These are phyloP conservation scores for Eustoma russellianum DNA, from an alignment of 257 asterid genomes.

Conservation along the genomic window DNA sequence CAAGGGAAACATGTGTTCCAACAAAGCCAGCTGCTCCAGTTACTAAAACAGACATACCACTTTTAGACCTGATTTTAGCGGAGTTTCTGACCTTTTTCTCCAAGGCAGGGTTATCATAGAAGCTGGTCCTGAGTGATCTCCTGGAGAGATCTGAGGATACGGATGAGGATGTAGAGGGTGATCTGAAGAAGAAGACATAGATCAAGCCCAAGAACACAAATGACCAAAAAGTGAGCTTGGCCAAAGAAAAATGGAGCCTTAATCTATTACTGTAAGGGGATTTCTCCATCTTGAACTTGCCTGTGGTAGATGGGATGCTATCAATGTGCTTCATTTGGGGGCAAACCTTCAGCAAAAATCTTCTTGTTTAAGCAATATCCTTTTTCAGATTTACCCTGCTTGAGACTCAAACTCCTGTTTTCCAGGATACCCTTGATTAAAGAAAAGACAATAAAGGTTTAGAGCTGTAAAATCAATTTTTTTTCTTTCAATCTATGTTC, in stretches of 20 bases:
- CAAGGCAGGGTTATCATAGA: no score
- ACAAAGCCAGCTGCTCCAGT: no score
- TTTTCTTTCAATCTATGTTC: constrained; percentile 6
- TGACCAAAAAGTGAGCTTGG: no score
- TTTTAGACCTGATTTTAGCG: no score
- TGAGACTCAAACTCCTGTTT: constrained; percentile 10
- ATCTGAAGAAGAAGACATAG: no score
- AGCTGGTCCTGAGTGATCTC: no score
- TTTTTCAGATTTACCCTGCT: constrained; percentile 15
- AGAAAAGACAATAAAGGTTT: constrained; percentile 1
- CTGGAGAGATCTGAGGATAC: no score
- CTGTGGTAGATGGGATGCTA: constrained; percentile 61
- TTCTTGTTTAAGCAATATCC: constrained; percentile 27
- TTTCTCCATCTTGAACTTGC: constrained; percentile 89
- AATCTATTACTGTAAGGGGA: constrained; percentile 44
- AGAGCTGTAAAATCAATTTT: constrained; percentile 23
- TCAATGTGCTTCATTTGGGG: constrained; percentile 87
- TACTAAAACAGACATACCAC: no score
- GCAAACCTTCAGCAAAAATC: constrained; percentile 22
- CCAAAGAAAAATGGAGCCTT: constrained; percentile 60
- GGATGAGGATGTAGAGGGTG: no score
- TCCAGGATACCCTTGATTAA: constrained; percentile 16
- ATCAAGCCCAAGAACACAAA: no score
- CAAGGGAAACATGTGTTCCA: no score
- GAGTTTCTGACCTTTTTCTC: no score